Base-by-base conservation (phyloP, 139 green algal species). In the Micractinium conductrix region DNA sequence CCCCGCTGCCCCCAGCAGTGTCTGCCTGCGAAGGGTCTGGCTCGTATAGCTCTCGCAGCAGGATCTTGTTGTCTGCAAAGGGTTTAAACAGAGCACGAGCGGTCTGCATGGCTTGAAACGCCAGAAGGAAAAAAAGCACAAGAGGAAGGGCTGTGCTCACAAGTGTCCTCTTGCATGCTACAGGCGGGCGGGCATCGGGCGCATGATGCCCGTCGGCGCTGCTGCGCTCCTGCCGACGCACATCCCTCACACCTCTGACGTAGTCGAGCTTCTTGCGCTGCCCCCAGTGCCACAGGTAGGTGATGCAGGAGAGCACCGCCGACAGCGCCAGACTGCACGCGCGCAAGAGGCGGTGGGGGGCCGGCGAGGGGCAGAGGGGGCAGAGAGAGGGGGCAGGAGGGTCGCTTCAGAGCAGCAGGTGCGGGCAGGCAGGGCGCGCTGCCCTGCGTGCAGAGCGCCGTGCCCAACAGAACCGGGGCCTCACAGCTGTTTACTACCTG, bases 221-320 rank as follows among this genome's bases (percentile, higher is more conserved):
- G n/a, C n/a, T n/a, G n/a, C n/a, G n/a, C n/a, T n/a, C n/a, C n/a
- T n/a, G n/a, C n/a, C n/a, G n/a, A n/a, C n/a, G n/a, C n/a, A n/a
- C n/a, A n/a, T n/a, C n/a, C n/a, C n/a, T n/a, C n/a, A n/a, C n/a
- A n/a, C n/a, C n/a, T 50, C 50, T 8, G 19, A 85, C 24, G 28
- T 75, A 78, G 40, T 62, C 4, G 26, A 40, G 28, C 70, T 85
- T 85, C 40, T 38, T 50, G 38, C 24, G 3, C 70, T 85, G 80
- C 28, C 75, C 53, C 75, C 75, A 71, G 55, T 71, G 55, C 75
- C 75, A 81, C 33, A 60, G 43, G 53, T 65, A 84, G 42, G 78
- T 76, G 62, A 84, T n/a, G 62, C 26, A 35, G 1, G 63, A 38
- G 62, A 84, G 43, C 6, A 63, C n/a, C 6, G 12, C 21, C 1